Conservation (phyloP, 2,329 filamentous ascomycete species). For the Ophiostoma sp. region DNA sequence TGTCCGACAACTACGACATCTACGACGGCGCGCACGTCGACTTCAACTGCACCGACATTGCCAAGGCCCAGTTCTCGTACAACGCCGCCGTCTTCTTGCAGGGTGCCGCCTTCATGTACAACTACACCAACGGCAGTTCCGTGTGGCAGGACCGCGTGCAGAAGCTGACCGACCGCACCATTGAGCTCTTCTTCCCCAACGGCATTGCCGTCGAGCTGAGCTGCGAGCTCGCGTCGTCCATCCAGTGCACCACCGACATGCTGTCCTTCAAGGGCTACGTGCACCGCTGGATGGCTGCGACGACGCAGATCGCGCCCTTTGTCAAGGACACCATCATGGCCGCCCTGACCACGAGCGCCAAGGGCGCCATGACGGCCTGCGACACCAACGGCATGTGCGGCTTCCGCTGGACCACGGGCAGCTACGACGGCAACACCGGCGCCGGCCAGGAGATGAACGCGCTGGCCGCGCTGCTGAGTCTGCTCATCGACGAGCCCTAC, state of each 20-base stretch:
- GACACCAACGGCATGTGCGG: constrained; percentile 54
- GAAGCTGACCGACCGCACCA: constrained; percentile 48
- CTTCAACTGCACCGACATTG: constrained; percentile 53
- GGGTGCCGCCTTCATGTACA: constrained; percentile 29
- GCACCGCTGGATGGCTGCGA: constrained; percentile 59
- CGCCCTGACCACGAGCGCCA: constrained; percentile 51
- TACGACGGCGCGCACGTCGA: constrained; percentile 58
- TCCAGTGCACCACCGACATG: constrained; percentile 65
- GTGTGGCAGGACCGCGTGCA: constrained; percentile 53
- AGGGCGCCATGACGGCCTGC: constrained; percentile 57
- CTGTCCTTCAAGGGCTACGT: constrained; percentile 67
- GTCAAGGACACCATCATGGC: constrained; percentile 51
- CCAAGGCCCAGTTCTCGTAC: constrained; percentile 29
- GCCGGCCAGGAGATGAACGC: constrained; percentile 52
- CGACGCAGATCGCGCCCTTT: constrained; percentile 58
- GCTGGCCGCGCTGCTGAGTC: constrained; percentile 44
- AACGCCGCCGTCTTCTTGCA: constrained; percentile 27
- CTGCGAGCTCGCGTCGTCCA: constrained; percentile 50
- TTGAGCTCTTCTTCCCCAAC: constrained; percentile 51
- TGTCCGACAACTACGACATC: constrained; percentile 52
- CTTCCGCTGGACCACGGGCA: constrained; percentile 53
- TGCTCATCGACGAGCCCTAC: constrained; percentile 36
- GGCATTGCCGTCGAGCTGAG: constrained; percentile 60
- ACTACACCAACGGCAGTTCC: constrained; percentile 44
- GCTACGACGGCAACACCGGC: constrained; percentile 40